Evolutionary conservation across 495 filamentous ascomycete genomes (phyloP), one percentile per base, ranked within the genome.

Genomic region (Lasiosphaeris hirsuta): DNA sequence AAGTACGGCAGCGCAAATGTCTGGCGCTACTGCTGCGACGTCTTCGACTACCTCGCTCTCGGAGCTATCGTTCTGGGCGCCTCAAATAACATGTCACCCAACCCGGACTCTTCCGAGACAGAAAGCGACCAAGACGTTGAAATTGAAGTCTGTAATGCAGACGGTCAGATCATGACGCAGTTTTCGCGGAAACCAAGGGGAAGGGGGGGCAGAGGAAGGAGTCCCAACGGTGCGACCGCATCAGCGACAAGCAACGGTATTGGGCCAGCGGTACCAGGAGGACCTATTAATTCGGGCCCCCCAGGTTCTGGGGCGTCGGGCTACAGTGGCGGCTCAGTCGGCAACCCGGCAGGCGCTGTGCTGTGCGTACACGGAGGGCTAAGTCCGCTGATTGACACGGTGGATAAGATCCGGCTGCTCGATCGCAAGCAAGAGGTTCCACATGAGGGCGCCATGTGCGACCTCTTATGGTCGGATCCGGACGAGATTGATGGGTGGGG

Each of bases 401-500:
- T 98, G 50, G 95, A 98, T 72, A 96, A 96, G 70, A 98, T 98
- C 72, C 84, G 95, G 23, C 78, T 97, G 13, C 81, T 98, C 23
- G 94, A 98, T 72, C 85, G 94, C 42, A 98, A 97, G 72, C 94
- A 98, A 73, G 94, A 98, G 72, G 94, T 98, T 3, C 94, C 94
- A 0, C 94, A 98, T 71, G 94, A 98, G 77, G 94, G 94, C 51
- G 90, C 94, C 62, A 98, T 98, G 94, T 98, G 94, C 71, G 94
- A 98, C 74, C 78, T 98, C 5, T 80, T 98, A 11, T 98, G 94
- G 94, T 96, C 90, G 5, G 94, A 98, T 72, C 94, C 94, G 0
- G 94, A 98, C 71, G 94, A 97, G 62, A 97, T 98, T 63, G 93
- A 97, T 68, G 94, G 93, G 44, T 98, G 94, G 94, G 94, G 94